phyloP scores from a whole-genome alignment of 2,329 filamentous ascomycete genomes.

The Penicillium psychrosexuale region DNA sequence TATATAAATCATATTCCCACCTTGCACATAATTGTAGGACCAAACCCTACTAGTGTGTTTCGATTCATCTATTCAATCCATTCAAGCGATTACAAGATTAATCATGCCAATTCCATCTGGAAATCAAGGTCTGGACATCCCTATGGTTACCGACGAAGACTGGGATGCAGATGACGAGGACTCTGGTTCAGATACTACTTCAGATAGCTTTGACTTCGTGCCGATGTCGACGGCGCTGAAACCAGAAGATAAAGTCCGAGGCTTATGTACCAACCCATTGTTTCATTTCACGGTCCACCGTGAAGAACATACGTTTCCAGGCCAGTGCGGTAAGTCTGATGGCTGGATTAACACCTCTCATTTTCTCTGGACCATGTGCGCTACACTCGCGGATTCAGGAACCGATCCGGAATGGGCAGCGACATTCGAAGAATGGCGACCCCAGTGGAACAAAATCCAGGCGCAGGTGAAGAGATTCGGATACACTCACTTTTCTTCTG shows the following conservation, averaged over 20 bases:
- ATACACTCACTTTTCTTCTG: background rate
- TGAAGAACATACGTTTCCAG: background rate
- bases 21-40: background rate
- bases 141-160: background rate
- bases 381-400: conserved; percentile 1
- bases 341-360: conserved; percentile 5
- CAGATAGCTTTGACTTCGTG: background rate
- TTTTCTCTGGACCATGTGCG: conserved; percentile 6
- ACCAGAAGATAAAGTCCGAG: background rate
- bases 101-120: background rate
- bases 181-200: background rate
- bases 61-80: background rate
- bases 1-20: background rate
- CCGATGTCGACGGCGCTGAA: background rate
- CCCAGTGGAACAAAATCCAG: background rate
- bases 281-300: conserved; percentile 3
- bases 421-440: background rate
- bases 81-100: no score
- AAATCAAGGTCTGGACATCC: background rate
- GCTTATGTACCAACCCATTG: background rate
- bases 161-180: conserved; percentile 6
- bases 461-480: background rate
- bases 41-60: background rate
- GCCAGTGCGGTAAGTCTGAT: background rate
- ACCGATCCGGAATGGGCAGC: background rate